A percentile compares a stretch with the other conserved stretches of the same genome.
phyloP scores from a whole-genome alignment of 2,329 filamentous ascomycete species.

The Akanthomyces lecanii region DNA sequence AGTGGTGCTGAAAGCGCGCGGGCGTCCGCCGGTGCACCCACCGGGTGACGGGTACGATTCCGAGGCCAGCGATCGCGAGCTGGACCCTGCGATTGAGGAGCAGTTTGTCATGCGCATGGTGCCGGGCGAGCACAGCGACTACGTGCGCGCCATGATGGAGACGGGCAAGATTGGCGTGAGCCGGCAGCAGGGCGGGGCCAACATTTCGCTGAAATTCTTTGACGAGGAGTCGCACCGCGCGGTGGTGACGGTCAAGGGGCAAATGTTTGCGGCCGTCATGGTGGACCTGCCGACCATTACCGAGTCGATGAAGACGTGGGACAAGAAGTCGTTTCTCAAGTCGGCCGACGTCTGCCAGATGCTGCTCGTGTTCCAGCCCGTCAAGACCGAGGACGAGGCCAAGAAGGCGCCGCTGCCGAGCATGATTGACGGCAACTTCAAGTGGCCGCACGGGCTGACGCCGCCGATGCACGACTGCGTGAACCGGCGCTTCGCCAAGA shows the following conservation, averaged over 20 bases:
- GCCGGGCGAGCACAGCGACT: conserved; percentile 80
- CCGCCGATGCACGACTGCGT: conserved; percentile 83
- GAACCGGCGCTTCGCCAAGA: conserved; percentile 77
- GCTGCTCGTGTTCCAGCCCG: conserved; percentile 70
- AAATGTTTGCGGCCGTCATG: conserved; percentile 70
- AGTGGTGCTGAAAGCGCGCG: conserved; percentile 56
- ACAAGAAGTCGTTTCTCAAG: conserved; percentile 83
- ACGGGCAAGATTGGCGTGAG: conserved; percentile 72
- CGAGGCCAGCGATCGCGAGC: conserved; percentile 85
- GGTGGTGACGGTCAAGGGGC: conserved; percentile 63
- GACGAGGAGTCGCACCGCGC: conserved; percentile 70
- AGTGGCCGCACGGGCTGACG: conserved; percentile 81
- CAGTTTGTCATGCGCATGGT: conserved; percentile 86
- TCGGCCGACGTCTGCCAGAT: conserved; percentile 86
- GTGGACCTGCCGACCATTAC: conserved; percentile 84
- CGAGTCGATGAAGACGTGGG: conserved; percentile 91
- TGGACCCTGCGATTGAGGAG: conserved; percentile 83
- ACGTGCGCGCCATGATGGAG: conserved; percentile 69
- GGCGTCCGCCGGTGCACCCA: conserved; percentile 63
- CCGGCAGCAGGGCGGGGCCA: conserved; percentile 61
- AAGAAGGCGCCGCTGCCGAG: conserved; percentile 62
- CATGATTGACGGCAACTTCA: conserved; percentile 64
- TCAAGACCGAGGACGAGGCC: conserved; percentile 63
- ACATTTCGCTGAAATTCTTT: conserved; percentile 77
- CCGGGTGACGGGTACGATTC: conserved; percentile 93